Conservation (phyloP, 2,329 filamentous ascomycete genomes). For the Fonsecaea nubica region DNA sequence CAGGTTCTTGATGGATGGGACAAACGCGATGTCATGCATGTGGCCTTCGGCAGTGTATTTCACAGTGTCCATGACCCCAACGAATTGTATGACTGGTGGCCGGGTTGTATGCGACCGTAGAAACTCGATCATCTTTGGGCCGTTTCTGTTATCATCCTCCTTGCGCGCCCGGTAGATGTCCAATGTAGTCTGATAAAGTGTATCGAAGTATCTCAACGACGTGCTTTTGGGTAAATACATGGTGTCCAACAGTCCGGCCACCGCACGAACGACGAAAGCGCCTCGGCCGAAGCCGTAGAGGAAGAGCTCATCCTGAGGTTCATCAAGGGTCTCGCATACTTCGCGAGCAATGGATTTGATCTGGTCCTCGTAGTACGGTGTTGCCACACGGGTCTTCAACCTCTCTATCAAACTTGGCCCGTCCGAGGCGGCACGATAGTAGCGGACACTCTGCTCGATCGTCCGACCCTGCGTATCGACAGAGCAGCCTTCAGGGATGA, state of each 20-base stretch:
- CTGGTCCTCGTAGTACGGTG: conserved; percentile 34
- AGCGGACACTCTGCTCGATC: conserved; percentile 34
- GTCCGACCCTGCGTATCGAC: conserved; percentile 26
- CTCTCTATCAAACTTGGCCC: conserved; percentile 30
- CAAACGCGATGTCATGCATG: conserved; percentile 44
- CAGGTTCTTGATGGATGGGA: conserved; percentile 46
- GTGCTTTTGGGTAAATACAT: conserved; percentile 40
- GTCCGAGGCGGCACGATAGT: conserved; percentile 32
- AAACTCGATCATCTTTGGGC: conserved; percentile 34
- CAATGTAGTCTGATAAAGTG: conserved; percentile 42
- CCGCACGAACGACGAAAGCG: conserved; percentile 50
- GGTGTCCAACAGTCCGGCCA: conserved; percentile 49
- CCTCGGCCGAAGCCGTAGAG: conserved; percentile 52
- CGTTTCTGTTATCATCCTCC: conserved; percentile 36
- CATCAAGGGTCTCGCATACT: conserved; percentile 31
- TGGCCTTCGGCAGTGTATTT: conserved; percentile 42
- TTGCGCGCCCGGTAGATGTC: conserved; percentile 36
- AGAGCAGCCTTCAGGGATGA: conserved; percentile 25
- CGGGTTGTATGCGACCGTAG: conserved; percentile 33
- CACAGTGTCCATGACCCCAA: conserved; percentile 50
- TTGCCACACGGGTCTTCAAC: conserved; percentile 26
- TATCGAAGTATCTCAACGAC: conserved; percentile 42
- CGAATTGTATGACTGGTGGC: conserved; percentile 47
- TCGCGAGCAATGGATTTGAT: conserved; percentile 36
- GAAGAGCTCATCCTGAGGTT: conserved; percentile 49